These are phyloP conservation scores for Novymonas esmeraldas DNA, from an alignment of 208 protist genomes.

Conservation along the genomic window DNA sequence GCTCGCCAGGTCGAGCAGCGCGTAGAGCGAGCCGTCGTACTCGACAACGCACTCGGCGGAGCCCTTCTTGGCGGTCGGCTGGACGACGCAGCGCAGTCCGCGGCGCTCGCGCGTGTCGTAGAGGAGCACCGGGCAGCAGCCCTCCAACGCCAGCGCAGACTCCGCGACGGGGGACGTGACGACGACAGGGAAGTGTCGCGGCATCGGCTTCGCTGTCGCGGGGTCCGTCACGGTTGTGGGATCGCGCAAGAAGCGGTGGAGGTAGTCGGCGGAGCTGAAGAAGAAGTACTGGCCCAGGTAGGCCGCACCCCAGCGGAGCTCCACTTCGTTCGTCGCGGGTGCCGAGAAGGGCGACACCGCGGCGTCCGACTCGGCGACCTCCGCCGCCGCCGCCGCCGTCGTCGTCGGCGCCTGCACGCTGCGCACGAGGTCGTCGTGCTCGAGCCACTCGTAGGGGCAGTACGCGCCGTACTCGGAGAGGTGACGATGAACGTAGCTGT, in stretches of 20 bases:
- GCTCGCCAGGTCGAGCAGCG: conserved; percentile 56
- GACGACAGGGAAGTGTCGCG: conserved; percentile 24
- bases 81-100: conserved; percentile 75
- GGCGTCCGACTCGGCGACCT: no score
- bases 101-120: conserved; percentile 83
- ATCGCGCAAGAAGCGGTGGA: conserved; percentile 64
- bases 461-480: conserved; percentile 77
- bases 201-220: conserved; percentile 48
- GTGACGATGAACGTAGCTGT: conserved; percentile 29
- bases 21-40: conserved; percentile 83
- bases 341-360: background rate
- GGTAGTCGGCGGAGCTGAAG: conserved; percentile 63
- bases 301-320: conserved; percentile 37
- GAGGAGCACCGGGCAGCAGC: conserved; percentile 91
- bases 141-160: conserved; percentile 58
- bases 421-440: conserved; percentile 57
- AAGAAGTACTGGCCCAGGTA: conserved; percentile 82
- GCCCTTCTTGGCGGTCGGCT: conserved; percentile 77
- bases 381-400: conserved; percentile 11
- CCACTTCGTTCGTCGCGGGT: conserved; percentile 1
- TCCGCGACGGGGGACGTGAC: conserved; percentile 11
- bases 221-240: conserved; percentile 61
- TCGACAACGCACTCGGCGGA: conserved; percentile 61
- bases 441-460: conserved; percentile 85
- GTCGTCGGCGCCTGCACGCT: conserved; percentile 7